Base-by-base conservation (phyloP, 805 yeast species). In the Ogataea salicorniae region DNA sequence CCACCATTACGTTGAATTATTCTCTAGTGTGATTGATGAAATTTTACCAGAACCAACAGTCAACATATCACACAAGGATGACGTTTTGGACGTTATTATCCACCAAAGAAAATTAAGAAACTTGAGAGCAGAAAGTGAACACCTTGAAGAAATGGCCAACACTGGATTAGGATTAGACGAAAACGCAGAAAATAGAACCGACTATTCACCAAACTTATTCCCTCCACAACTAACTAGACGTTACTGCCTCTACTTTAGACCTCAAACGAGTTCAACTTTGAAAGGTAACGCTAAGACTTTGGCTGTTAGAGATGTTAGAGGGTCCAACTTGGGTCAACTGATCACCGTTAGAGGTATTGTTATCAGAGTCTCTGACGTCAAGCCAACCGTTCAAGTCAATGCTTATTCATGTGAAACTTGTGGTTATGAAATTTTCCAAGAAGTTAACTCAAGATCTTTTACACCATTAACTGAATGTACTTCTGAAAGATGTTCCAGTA, bases 351-450 rank as follows among this genome's bases (percentile, higher is more conserved):
- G 96, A 53, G 99, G 99, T 47, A 91, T 94, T 55, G 89, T 92
- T 43, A 94, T 98, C 8, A 76, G 99, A 55, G 96, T 91, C 5
- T 84, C 96, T 2, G 99, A 94, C 65, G 99, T 94, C 39, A 92
- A 91, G 66, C 99, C 99, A 4, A 75, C 88, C 6, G 87, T 94
- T 7, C 73, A 79, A 50, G 97, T 94, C 46, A 89, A 85, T 58
- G 98, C 99, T 1, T 95, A 92, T 64, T 88, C 98, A 6, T 94
- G 99, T 71, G 99, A 94, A 64, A 86, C 86, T 59, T 94, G 99
- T 74, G 99, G 99, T 42, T 85, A 79, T 68, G 99, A 94, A 69
- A 82, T 89, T 45, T 94, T 95, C 75, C 98, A 94, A 71, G 98
- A 95, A 65, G 96, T 94, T 55, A 83, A 80, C 54, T 71, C 91